Evolutionary conservation across 192 early-diverging fungal genomes (phyloP).

Genomic region (Thoreauomyces humboldtii): DNA sequence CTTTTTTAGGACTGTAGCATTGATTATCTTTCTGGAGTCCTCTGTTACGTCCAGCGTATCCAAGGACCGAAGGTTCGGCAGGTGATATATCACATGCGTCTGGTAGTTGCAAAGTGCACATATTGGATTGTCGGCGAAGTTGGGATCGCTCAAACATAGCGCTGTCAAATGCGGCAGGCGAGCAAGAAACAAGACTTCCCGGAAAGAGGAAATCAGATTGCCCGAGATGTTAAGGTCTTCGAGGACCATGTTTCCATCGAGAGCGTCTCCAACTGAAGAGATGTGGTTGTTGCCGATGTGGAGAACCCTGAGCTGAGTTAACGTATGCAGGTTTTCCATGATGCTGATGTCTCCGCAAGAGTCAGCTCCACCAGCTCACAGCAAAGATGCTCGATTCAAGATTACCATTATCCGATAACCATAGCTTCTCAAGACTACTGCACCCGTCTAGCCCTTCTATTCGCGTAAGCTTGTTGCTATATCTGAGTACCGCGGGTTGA

Average conservation of each 20-base stretch:
- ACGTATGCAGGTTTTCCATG: constrained; percentile 39
- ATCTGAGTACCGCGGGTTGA: constrained; percentile 34
- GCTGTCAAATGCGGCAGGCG: constrained; percentile 43
- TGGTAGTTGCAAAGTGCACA: constrained; percentile 60
- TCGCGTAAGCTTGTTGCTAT: constrained; percentile 47
- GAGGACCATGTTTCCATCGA: constrained; percentile 37
- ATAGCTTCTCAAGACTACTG: constrained; percentile 47
- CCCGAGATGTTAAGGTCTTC: constrained; percentile 52
- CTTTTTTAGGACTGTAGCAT: constrained; percentile 59
- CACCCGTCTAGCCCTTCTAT: constrained; percentile 51
- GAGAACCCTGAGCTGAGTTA: constrained; percentile 36
- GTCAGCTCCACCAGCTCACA: background rate
- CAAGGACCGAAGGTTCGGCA: constrained; percentile 44
- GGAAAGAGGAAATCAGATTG: constrained; percentile 55
- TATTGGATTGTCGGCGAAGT: constrained; percentile 58
- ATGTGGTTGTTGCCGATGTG: constrained; percentile 50
- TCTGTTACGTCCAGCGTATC: constrained; percentile 60
- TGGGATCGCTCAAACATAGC: constrained; percentile 51
- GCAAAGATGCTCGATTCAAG: background rate
- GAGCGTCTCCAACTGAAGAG: constrained; percentile 40
- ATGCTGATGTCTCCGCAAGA: constrained; percentile 38
- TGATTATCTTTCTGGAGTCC: constrained; percentile 53
- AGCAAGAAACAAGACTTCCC: constrained; percentile 53
- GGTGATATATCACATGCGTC: constrained; percentile 59
- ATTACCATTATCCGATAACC: constrained; percentile 57